Percentiles rank a stretch among this genome's conserved stretches.
Evolutionary conservation across 1,284 basidiomycete genomes (phyloP).

Genomic region (Apiotrichum akiyoshidainum): DNA sequence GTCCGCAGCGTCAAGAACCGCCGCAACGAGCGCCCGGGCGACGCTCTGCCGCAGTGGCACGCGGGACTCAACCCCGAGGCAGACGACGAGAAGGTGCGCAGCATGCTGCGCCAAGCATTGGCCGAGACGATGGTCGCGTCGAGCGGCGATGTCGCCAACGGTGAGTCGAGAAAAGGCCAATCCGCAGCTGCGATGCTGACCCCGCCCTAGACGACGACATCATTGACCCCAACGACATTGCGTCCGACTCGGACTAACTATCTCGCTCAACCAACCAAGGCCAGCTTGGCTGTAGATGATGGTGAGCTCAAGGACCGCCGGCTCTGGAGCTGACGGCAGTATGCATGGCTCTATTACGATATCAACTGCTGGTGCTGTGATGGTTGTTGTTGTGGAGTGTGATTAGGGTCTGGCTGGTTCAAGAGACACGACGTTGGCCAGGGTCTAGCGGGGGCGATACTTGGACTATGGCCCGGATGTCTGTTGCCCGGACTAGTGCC

Average conservation of each 20-base stretch:
- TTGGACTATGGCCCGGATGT: too few relatives aligned
- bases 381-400: too few relatives aligned
- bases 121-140: slow-evolving; percentile 41
- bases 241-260: slow-evolving; percentile 40
- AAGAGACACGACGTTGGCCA: too few relatives aligned
- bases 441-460: too few relatives aligned
- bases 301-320: not conserved
- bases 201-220: slow-evolving; percentile 32
- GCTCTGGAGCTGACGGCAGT: not conserved
- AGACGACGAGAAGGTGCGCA: slow-evolving; percentile 44
- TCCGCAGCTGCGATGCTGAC: not conserved
- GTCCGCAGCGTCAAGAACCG: slow-evolving; percentile 69
- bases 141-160: slow-evolving; percentile 46
- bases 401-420: too few relatives aligned
- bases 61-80: slow-evolving; percentile 35
- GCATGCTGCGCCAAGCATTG: slow-evolving; percentile 38
- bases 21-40: slow-evolving; percentile 60
- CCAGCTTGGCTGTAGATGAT: slow-evolving; percentile 9
- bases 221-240: slow-evolving; percentile 47
- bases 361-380: not conserved
- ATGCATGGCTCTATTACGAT: slow-evolving; percentile 6
- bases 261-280: too few relatives aligned
- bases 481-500: too few relatives aligned
- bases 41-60: slow-evolving; percentile 56
- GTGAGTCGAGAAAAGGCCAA: slow-evolving; percentile 30